Conservation (phyloP, 495 filamentous ascomycete genomes). For the Penicillium steckii region DNA sequence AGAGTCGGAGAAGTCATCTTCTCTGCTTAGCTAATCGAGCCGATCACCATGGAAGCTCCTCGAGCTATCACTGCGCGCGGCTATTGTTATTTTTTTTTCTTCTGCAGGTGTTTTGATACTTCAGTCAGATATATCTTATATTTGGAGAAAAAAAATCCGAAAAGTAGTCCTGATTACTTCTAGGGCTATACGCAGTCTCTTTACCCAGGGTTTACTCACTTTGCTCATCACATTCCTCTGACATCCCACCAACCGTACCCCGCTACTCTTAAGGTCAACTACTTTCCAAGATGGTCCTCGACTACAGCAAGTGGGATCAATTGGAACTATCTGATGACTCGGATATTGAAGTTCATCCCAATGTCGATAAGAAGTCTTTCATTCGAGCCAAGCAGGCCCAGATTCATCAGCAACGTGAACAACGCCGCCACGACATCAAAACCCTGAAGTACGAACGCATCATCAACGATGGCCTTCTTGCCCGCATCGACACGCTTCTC, state of each 20-base stretch:
- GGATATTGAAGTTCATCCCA: constrained; percentile 97
- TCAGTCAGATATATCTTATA: no score
- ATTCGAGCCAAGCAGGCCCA: constrained; percentile 97
- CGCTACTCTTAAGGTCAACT: constrained; percentile 20
- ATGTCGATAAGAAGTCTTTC: constrained; percentile 98
- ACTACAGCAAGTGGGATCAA: constrained; percentile 97
- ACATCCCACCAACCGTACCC: constrained; percentile 17
- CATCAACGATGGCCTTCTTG: constrained; percentile 86
- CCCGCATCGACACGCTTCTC: constrained; percentile 77
- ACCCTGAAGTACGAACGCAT: constrained; percentile 90
- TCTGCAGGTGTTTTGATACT: not conserved
- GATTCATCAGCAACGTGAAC: constrained; percentile 84
- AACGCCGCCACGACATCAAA: constrained; percentile 83
- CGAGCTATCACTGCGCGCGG: constrained; percentile 35
- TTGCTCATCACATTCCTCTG: not conserved
- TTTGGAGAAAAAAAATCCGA: no score
- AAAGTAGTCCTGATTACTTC: no score
- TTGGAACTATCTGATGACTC: constrained; percentile 97
- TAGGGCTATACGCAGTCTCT: no score
- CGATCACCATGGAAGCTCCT: constrained; percentile 35
- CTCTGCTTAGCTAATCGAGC: not conserved
- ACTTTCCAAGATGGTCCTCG: constrained; percentile 68
- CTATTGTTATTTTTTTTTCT: constrained; percentile 4
- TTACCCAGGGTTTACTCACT: no score
- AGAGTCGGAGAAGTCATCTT: constrained; percentile 8